Conservation (phyloP, 2,329 filamentous ascomycete species). For the Diaporthe sp. region DNA sequence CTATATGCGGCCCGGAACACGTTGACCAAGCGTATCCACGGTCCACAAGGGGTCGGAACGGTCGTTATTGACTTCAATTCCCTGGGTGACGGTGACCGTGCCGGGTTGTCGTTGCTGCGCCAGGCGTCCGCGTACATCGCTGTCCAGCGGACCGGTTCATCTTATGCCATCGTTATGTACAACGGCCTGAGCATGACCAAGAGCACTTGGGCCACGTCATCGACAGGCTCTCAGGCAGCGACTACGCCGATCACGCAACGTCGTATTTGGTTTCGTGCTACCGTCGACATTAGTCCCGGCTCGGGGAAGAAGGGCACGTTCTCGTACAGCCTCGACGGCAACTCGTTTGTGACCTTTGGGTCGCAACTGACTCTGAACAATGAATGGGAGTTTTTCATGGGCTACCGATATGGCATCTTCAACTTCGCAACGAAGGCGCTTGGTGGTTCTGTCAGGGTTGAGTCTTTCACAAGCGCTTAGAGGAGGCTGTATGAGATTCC, state of each 20-base stretch:
- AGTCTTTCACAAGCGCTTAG: neutral
- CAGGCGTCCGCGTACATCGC: constrained; percentile 67
- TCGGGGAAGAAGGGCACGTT: neutral
- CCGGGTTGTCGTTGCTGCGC: constrained; percentile 66
- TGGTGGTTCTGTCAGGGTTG: neutral
- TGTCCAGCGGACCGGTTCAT: constrained; percentile 55
- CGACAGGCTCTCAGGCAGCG: constrained; percentile 48
- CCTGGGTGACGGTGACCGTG: constrained; percentile 65
- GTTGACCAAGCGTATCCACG: constrained; percentile 60
- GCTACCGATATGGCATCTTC: neutral
- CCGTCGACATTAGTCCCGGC: neutral
- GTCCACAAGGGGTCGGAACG: constrained; percentile 62
- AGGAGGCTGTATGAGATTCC: accelerated
- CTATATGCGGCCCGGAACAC: constrained; percentile 63
- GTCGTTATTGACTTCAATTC: constrained; percentile 62
- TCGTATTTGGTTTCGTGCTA: constrained; percentile 53
- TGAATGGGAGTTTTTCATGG: constrained; percentile 6
- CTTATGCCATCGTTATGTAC: constrained; percentile 48
- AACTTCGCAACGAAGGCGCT: neutral
- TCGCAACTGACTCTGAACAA: constrained; percentile 2
- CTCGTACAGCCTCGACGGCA: neutral
- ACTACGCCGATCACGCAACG: constrained; percentile 38
- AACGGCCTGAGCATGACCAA: constrained; percentile 48
- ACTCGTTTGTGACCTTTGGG: neutral
- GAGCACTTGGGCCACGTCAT: constrained; percentile 51